A percentile compares a stretch with the other conserved stretches of the same genome.
Evolutionary conservation across 805 yeast species (phyloP).

Genomic region (Wickerhamomyces canadensis): DNA sequence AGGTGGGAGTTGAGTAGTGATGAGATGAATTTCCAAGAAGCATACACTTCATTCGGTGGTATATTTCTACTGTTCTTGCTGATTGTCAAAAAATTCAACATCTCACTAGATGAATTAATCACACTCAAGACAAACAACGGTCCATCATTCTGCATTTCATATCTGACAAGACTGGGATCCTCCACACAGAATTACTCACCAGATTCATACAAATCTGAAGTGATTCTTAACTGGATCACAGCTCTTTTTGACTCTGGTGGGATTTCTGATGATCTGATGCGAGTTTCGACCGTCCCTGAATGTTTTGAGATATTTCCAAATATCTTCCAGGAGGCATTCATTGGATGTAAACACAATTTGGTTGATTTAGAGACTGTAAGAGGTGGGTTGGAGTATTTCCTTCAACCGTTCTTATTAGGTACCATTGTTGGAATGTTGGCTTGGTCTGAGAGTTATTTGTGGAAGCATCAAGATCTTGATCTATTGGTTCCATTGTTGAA

Average conservation of each 20-base stretch:
- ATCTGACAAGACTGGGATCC: slow-evolving; percentile 24
- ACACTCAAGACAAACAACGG: slow-evolving; percentile 14
- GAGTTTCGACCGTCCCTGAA: slow-evolving; percentile 59
- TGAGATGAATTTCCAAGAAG: slow-evolving; percentile 57
- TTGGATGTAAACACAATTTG: slow-evolving; percentile 49
- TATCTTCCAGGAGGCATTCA: slow-evolving; percentile 66
- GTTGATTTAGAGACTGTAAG: slow-evolving; percentile 55
- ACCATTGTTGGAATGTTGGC: slow-evolving; percentile 49
- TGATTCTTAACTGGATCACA: slow-evolving; percentile 66
- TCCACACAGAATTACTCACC: slow-evolving; percentile 22
- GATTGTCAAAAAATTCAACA: slow-evolving; percentile 33
- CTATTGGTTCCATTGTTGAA: slow-evolving; percentile 34
- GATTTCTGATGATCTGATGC: slow-evolving; percentile 76
- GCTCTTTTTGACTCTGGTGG: slow-evolving; percentile 83
- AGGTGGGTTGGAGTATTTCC: slow-evolving; percentile 82
- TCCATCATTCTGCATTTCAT: slow-evolving; percentile 28
- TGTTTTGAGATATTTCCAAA: slow-evolving; percentile 65
- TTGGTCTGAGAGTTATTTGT: slow-evolving; percentile 41
- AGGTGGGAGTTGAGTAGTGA: slow-evolving; percentile 33
- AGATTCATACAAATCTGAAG: slow-evolving; percentile 23
- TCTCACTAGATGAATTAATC: slow-evolving; percentile 25
- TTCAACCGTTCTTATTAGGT: slow-evolving; percentile 69
- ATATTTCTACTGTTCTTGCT: slow-evolving; percentile 42
- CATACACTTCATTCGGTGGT: slow-evolving; percentile 64
- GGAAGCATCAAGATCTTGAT: slow-evolving; percentile 27